Percentiles rank a stretch among this genome's conserved stretches.
Conservation (phyloP, 2,329 filamentous ascomycete species). For the Capronia epimyces region DNA sequence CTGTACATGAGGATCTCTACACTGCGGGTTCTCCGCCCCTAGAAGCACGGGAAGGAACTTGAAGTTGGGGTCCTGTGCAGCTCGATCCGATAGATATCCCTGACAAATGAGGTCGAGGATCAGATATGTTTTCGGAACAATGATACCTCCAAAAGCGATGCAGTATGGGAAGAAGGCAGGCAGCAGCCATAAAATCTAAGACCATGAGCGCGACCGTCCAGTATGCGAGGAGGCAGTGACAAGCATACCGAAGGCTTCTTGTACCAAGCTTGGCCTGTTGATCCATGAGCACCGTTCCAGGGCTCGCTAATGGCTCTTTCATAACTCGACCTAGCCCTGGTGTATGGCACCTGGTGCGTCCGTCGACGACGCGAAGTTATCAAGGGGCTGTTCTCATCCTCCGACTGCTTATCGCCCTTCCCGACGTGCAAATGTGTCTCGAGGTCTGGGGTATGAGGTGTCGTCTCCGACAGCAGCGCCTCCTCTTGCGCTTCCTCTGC, state of each 20-base stretch:
- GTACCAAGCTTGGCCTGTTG: slow-evolving; percentile 40
- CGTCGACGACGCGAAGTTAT: slow-evolving; percentile 21
- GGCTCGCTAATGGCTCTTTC: slow-evolving; percentile 26
- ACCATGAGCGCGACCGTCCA: slow-evolving; percentile 11
- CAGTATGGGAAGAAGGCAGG: slow-evolving; percentile 75
- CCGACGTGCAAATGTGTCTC: slow-evolving; percentile 14
- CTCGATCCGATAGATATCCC: slow-evolving; percentile 69
- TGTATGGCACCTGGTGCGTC: slow-evolving; percentile 9
- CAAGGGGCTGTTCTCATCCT: slow-evolving; percentile 32
- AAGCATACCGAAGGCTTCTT: slow-evolving; percentile 47
- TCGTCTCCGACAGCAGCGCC: slow-evolving; percentile 18
- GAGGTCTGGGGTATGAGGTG: neutral
- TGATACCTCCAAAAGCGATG: slow-evolving; percentile 75
- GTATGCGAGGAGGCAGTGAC: neutral
- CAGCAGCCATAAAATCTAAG: slow-evolving; percentile 74
- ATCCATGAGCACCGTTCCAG: slow-evolving; percentile 37
- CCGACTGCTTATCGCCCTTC: slow-evolving; percentile 25
- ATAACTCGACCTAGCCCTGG: slow-evolving; percentile 22
- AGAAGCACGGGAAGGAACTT: slow-evolving; percentile 60
- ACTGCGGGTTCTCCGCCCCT: slow-evolving; percentile 69
- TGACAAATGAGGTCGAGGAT: slow-evolving; percentile 79
- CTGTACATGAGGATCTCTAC: slow-evolving; percentile 72
- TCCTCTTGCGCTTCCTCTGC: slow-evolving; percentile 34
- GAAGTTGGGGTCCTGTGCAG: slow-evolving; percentile 53
- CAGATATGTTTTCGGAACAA: slow-evolving; percentile 83